A percentile compares a stretch with the other conserved stretches of the same genome.
Conservation (phyloP, 2,329 filamentous ascomycete species). For the Penicillium sp. region DNA sequence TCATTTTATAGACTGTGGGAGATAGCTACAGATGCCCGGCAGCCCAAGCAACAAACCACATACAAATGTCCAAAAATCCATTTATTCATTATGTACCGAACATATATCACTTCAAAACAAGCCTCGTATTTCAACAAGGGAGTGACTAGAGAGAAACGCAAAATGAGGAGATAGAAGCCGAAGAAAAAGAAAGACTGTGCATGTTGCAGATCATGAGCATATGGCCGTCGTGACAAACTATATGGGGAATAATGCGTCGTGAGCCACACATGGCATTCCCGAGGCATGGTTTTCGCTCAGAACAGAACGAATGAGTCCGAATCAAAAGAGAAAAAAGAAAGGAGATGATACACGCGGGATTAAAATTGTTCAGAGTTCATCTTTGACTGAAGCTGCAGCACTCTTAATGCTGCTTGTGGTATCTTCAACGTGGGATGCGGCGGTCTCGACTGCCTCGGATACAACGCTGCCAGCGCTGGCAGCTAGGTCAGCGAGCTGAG, state of each 20-base stretch:
- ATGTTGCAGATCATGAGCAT: constrained; percentile 24
- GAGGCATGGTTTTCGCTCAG: constrained; percentile 7
- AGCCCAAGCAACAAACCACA: neutral
- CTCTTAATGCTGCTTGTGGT: constrained; percentile 51
- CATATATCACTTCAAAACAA: constrained; percentile 11
- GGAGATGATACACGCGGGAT: neutral
- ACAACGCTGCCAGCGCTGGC: constrained; percentile 36
- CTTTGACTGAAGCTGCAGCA: constrained; percentile 29
- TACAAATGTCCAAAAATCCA: neutral
- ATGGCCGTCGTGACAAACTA: constrained; percentile 33
- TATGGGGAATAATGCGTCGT: constrained; percentile 36
- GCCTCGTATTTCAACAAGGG: constrained; percentile 6
- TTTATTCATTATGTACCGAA: constrained; percentile 19
- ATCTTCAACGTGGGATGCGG: constrained; percentile 46
- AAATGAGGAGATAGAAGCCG: constrained; percentile 11
- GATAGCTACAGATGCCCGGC: neutral
- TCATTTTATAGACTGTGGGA: neutral
- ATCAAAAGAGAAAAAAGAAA: constrained; percentile 12
- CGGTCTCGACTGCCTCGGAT: constrained; percentile 37
- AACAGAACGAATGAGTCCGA: constrained; percentile 5
- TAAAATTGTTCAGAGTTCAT: constrained; percentile 25
- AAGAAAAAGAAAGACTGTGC: constrained; percentile 27
- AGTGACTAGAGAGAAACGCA: constrained; percentile 3
- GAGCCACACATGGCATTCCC: constrained; percentile 18
- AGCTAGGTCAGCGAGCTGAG: constrained; percentile 34